Percentiles rank a stretch among this genome's conserved stretches.
phyloP scores from a whole-genome alignment of 2,329 filamentous ascomycete genomes.

The Sclerotiophoma versabilis region DNA sequence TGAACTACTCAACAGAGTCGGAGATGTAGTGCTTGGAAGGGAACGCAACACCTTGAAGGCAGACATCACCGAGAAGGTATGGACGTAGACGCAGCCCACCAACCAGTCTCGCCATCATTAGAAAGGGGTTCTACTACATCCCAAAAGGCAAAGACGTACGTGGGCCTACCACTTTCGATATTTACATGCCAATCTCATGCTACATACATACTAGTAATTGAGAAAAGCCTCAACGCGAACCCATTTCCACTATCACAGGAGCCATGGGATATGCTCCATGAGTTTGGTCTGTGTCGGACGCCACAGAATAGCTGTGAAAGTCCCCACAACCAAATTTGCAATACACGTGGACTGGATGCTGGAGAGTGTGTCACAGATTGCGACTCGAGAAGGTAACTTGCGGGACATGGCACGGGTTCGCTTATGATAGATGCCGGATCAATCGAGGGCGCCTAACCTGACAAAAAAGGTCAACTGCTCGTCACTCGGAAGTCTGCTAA shows the following conservation, averaged over 20 bases:
- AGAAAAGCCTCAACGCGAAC: slow-evolving; percentile 3
- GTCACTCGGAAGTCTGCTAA: slow-evolving; percentile 9
- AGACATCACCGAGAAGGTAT: not conserved
- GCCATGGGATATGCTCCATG: slow-evolving; percentile 1
- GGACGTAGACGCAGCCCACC: not conserved
- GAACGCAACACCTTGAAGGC: not conserved
- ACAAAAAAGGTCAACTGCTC: not conserved
- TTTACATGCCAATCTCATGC: not conserved
- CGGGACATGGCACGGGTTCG: not conserved
- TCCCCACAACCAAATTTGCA: not conserved
- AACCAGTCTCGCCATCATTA: not conserved
- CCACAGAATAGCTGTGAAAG: not conserved
- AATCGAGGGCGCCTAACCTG: not conserved
- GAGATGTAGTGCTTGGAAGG: slow-evolving; percentile 3
- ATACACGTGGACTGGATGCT: not conserved
- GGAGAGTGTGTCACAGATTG: not conserved
- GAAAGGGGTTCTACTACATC: slow-evolving; percentile 3
- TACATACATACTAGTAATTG: slow-evolving; percentile 1
- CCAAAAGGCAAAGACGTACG: slow-evolving; percentile 8
- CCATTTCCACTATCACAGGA: not conserved
- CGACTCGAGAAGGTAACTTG: not conserved
- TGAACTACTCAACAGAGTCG: slow-evolving; percentile 1
- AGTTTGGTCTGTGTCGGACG: slow-evolving; percentile 2
- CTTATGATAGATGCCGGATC: not conserved
- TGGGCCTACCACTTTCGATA: not conserved